A percentile compares a stretch with the other conserved stretches of the same genome.
phyloP scores from a whole-genome alignment of 768 basidiomycete genomes.

The Omphalotus guepiniiformis region DNA sequence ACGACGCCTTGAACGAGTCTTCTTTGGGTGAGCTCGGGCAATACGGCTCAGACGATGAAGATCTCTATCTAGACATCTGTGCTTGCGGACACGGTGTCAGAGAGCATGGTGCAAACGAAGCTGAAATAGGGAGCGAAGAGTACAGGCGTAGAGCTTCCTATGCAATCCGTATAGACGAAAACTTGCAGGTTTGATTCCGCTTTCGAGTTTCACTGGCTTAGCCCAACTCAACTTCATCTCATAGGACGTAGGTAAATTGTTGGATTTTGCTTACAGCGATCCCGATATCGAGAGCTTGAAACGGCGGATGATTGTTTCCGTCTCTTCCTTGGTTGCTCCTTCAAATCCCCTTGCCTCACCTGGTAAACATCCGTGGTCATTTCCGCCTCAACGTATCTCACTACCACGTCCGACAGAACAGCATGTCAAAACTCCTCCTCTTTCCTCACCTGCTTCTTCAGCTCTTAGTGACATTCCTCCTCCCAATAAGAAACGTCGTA shows the following conservation, averaged over 20 bases:
- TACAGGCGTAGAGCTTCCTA: constrained; percentile 69
- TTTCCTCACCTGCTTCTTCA: constrained; percentile 49
- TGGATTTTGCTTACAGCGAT: constrained; percentile 78
- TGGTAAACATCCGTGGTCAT: constrained; percentile 33
- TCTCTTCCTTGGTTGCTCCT: constrained; percentile 47
- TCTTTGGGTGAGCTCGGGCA: constrained; percentile 53
- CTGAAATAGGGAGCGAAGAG: constrained; percentile 53
- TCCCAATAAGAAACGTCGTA: constrained; percentile 47
- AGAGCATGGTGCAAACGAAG: constrained; percentile 65
- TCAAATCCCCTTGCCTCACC: constrained; percentile 43
- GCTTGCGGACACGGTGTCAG: constrained; percentile 63
- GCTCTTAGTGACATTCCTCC: constrained; percentile 45
- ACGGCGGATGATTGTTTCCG: constrained; percentile 57
- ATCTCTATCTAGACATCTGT: constrained; percentile 59
- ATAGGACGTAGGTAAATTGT: constrained; percentile 70
- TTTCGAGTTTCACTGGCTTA: too few species aligned
- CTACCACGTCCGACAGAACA: constrained; percentile 21
- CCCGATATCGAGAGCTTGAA: constrained; percentile 65
- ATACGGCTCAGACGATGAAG: constrained; percentile 72
- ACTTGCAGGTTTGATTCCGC: constrained; percentile 59
- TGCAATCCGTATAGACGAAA: constrained; percentile 77
- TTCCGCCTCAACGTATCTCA: constrained; percentile 1
- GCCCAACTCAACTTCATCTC: constrained; percentile 2
- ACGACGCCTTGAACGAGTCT: constrained; percentile 47
- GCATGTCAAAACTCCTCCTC: constrained; percentile 27